These are phyloP conservation scores for Arthroderma sp. DNA, from an alignment of 2,329 filamentous ascomycete genomes.

Conservation along the genomic window DNA sequence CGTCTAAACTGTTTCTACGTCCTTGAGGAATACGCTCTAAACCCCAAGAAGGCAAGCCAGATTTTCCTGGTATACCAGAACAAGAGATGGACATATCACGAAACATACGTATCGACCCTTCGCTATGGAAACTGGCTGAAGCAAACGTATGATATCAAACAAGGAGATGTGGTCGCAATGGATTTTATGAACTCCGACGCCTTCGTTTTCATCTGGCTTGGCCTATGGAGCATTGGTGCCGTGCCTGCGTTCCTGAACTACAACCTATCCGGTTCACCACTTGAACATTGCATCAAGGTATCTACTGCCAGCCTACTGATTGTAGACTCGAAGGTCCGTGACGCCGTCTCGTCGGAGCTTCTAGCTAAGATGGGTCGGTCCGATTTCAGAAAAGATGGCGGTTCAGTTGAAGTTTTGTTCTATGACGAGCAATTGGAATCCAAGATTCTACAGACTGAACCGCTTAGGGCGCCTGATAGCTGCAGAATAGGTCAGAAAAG, in stretches of 20 bases:
- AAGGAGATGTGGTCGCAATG: slow-evolving; percentile 65
- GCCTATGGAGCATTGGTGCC: slow-evolving; percentile 70
- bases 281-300: slow-evolving; percentile 60
- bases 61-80: slow-evolving; percentile 52
- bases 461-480: slow-evolving; percentile 46
- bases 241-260: slow-evolving; percentile 82
- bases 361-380: slow-evolving; percentile 26
- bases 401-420: slow-evolving; percentile 45
- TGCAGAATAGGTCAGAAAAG: slow-evolving; percentile 38
- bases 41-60: slow-evolving; percentile 37
- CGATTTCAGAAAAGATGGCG: slow-evolving; percentile 27
- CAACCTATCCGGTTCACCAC: slow-evolving; percentile 57
- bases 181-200: slow-evolving; percentile 70
- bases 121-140: slow-evolving; percentile 66
- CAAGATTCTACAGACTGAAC: slow-evolving; percentile 39
- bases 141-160: slow-evolving; percentile 47
- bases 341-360: slow-evolving; percentile 34
- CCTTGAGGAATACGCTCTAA: slow-evolving; percentile 53
- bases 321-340: slow-evolving; percentile 53
- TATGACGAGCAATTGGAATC: slow-evolving; percentile 47
- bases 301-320: slow-evolving; percentile 55
- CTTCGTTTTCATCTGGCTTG: slow-evolving; percentile 63
- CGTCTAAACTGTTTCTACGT: slow-evolving; percentile 60
- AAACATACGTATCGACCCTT: slow-evolving; percentile 57
- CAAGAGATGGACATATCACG: slow-evolving; percentile 60